These are phyloP conservation scores for Cladophialophora yegresii DNA, from an alignment of 2,329 filamentous ascomycete species.

Conservation along the genomic window DNA sequence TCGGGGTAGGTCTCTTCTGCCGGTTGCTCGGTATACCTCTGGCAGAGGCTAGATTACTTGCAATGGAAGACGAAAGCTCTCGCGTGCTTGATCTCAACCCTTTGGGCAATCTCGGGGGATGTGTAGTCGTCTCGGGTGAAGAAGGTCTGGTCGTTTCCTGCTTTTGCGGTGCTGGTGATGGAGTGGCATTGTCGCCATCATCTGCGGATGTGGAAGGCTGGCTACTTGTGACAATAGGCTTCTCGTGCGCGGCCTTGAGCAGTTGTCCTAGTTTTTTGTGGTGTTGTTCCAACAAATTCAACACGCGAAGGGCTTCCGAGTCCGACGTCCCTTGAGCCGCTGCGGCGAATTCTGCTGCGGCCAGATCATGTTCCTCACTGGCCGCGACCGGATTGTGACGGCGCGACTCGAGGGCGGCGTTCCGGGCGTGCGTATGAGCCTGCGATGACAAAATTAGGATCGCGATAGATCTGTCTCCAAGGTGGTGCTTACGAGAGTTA, in stretches of 20 bases:
- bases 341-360: constrained; percentile 83
- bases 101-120: constrained; percentile 45
- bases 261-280: constrained; percentile 81
- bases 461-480: constrained; percentile 9
- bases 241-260: constrained; percentile 68
- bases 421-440: constrained; percentile 87
- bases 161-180: constrained; percentile 13
- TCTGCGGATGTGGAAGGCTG: not conserved
- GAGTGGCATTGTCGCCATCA: constrained; percentile 2
- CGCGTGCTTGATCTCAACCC: constrained; percentile 57
- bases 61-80: constrained; percentile 78
- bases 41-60: constrained; percentile 82
- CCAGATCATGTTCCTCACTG: constrained; percentile 82
- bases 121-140: constrained; percentile 41
- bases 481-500: constrained; percentile 60
- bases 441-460: constrained; percentile 44
- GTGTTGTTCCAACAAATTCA: constrained; percentile 83
- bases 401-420: constrained; percentile 72
- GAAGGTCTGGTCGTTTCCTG: constrained; percentile 36
- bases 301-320: constrained; percentile 75
- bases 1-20: constrained; percentile 62
- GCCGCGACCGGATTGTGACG: constrained; percentile 73
- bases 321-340: constrained; percentile 73
- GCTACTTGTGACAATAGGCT: constrained; percentile 41
- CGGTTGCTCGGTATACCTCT: constrained; percentile 66